These are phyloP conservation scores for Myochromella boudieri DNA, from an alignment of 768 basidiomycete genomes.

Conservation along the genomic window DNA sequence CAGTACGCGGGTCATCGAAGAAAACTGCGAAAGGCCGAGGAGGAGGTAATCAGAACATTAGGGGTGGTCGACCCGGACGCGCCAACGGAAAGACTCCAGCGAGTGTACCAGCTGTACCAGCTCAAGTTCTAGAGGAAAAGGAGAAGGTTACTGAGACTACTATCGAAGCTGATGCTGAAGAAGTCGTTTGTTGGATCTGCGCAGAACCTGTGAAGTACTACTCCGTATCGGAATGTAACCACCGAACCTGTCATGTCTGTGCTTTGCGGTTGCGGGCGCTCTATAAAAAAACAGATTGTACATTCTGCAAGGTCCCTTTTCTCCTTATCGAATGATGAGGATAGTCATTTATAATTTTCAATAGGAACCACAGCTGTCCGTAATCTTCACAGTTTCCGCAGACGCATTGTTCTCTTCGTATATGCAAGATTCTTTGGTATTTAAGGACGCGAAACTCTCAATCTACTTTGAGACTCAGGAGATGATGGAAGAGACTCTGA, in stretches of 20 bases:
- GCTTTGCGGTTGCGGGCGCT: constrained; percentile 83
- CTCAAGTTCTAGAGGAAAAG: background rate
- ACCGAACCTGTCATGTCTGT: constrained; percentile 94
- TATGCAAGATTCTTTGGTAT: constrained; percentile 51
- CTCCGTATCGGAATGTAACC: constrained; percentile 86
- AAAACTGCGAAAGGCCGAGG: constrained; percentile 15
- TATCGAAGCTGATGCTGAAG: constrained; percentile 34
- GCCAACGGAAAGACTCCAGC: constrained; percentile 5
- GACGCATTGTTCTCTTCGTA: constrained; percentile 63
- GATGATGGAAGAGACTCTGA: constrained; percentile 93
- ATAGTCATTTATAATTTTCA: background rate
- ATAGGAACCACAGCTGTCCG: constrained; percentile 69
- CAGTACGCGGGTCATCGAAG: constrained; percentile 12
- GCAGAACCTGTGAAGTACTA: constrained; percentile 93
- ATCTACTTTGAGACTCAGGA: constrained; percentile 88
- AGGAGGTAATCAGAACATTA: constrained; percentile 10
- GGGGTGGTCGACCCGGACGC: constrained; percentile 12
- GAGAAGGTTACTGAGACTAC: constrained; percentile 1
- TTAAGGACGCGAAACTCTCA: constrained; percentile 70
- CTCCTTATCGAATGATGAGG: background rate
- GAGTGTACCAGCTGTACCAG: background rate
- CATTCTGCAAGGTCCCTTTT: constrained; percentile 86
- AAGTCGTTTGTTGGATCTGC: constrained; percentile 84
- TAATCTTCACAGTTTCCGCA: constrained; percentile 74
- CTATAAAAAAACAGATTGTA: constrained; percentile 92